phyloP scores from a whole-genome alignment of 192 early-diverging fungal species.

The Rhizoclosmatium sp. region DNA sequence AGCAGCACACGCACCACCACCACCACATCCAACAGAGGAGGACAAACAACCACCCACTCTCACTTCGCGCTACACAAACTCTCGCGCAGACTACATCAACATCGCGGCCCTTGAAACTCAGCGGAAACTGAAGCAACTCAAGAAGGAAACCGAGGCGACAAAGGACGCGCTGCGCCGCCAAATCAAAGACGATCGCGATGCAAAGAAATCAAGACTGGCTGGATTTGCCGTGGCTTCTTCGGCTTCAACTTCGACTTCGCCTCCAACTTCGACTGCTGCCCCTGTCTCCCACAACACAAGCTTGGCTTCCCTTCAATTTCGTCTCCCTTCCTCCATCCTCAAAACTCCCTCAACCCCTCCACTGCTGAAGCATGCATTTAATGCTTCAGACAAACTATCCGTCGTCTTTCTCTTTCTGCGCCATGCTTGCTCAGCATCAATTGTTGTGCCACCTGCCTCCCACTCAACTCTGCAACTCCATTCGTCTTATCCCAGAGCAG shows the following conservation, averaged over 20 bases:
- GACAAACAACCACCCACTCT: not conserved
- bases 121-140: not conserved
- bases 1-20: not conserved
- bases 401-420: slow-evolving; percentile 9
- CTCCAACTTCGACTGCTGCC: not conserved
- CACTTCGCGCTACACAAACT: not conserved
- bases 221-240: too few relatives aligned
- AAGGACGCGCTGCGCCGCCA: not conserved
- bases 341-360: not conserved
- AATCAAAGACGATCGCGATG: not conserved
- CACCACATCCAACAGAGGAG: not conserved
- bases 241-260: too few relatives aligned
- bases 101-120: not conserved
- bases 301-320: slow-evolving; percentile 1
- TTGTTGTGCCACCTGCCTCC: not conserved
- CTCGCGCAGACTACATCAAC: not conserved
- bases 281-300: not conserved
- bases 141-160: not conserved
- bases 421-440: not conserved
- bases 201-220: not conserved
- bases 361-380: slow-evolving; percentile 7
- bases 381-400: not conserved
- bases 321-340: slow-evolving; percentile 11
- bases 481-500: not conserved
- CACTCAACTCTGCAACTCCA: not conserved